These are phyloP conservation scores for Mycena indigotica DNA, from an alignment of 768 basidiomycete species.

Conservation along the genomic window DNA sequence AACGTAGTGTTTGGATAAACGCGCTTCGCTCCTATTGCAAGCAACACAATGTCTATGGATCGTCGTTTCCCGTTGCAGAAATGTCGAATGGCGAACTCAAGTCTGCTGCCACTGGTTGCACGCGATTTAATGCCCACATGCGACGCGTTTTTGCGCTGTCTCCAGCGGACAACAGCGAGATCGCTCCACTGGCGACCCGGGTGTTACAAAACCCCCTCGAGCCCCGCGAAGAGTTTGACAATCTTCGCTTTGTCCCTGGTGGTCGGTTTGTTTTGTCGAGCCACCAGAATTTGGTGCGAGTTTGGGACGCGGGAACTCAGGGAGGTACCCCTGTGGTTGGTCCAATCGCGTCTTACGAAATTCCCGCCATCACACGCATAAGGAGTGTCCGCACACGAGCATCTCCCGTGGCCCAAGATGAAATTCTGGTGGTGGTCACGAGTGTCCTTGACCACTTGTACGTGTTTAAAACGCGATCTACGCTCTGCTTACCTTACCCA, in stretches of 20 bases:
- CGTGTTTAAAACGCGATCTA: background rate
- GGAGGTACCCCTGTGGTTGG: too few species aligned
- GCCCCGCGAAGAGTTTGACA: conserved; percentile 10
- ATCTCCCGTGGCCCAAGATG: background rate
- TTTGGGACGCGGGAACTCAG: conserved; percentile 15
- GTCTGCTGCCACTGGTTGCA: conserved; percentile 4
- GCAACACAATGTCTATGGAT: conserved; percentile 10
- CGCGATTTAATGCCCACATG: conserved; percentile 7
- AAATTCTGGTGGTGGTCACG: conserved; percentile 8
- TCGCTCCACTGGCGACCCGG: background rate
- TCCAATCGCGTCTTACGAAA: conserved; percentile 4
- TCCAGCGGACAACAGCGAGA: background rate
- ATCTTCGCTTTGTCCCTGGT: conserved; percentile 17
- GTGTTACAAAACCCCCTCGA: background rate
- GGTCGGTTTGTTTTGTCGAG: conserved; percentile 15
- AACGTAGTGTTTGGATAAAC: conserved; percentile 16
- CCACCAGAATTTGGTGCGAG: background rate
- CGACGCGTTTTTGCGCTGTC: background rate
- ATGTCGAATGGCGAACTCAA: conserved; percentile 10
- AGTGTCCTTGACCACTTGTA: background rate
- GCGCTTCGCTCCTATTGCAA: conserved; percentile 3
- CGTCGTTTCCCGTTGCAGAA: conserved; percentile 5
- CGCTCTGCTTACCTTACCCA: background rate
- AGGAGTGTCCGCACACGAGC: conserved; percentile 7
- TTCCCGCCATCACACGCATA: background rate